These are phyloP conservation scores for Phycomyces blakesleeanus DNA, from an alignment of 192 early-diverging fungal species.

Conservation along the genomic window DNA sequence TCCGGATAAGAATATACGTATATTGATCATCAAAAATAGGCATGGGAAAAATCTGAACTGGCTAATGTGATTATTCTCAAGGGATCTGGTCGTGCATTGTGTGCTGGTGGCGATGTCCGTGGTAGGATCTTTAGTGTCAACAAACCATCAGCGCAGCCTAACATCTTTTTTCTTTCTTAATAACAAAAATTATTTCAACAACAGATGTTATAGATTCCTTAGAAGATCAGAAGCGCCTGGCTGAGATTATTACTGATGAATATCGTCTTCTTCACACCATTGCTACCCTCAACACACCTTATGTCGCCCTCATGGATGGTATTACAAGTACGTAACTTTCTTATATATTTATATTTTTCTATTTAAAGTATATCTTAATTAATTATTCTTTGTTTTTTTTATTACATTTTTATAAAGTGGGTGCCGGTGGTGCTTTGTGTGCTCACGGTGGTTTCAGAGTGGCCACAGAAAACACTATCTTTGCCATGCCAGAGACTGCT, in stretches of 20 bases:
- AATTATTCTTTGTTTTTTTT: too few species aligned
- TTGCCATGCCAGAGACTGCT: conserved; percentile 97
- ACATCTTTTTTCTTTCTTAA: too few species aligned
- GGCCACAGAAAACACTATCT: conserved; percentile 91
- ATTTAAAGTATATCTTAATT: too few species aligned
- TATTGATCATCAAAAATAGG: too few species aligned
- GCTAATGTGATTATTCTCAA: conserved; percentile 87
- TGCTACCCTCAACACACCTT: conserved; percentile 84
- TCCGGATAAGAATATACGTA: too few species aligned
- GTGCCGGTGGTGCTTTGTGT: conserved; percentile 91
- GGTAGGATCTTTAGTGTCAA: conserved; percentile 19
- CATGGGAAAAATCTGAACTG: conserved; percentile 81
- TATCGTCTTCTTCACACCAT: conserved; percentile 91
- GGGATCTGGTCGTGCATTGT: conserved; percentile 72
- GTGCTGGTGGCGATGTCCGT: conserved; percentile 87
- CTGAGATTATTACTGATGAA: conserved; percentile 45
- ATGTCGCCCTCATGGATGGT: conserved; percentile 86
- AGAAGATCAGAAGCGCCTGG: background rate
- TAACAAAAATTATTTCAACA: too few species aligned
- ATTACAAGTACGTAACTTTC: conserved; percentile 61
- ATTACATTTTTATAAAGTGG: conserved; percentile 60
- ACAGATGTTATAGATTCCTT: background rate
- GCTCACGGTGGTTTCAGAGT: conserved; percentile 94
- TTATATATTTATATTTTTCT: too few species aligned
- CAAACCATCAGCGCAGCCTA: background rate